phyloP scores from a whole-genome alignment of 2,329 filamentous ascomycete species.

The Hyphodiscus sp. region DNA sequence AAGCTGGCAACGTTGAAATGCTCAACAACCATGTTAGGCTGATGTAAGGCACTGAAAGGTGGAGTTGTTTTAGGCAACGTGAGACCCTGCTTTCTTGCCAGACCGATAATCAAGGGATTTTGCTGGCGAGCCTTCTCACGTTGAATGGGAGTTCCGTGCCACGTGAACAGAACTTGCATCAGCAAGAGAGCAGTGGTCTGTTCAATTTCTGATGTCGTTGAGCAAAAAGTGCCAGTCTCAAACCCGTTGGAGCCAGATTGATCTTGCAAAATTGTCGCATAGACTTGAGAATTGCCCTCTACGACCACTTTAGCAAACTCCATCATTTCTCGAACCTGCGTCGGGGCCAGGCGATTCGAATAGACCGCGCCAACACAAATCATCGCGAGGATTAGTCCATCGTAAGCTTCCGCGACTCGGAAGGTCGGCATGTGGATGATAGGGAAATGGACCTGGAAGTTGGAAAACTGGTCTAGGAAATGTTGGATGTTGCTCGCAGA shows the following conservation, averaged over 20 bases:
- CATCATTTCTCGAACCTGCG: conserved; percentile 62
- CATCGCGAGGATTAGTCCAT: conserved; percentile 62
- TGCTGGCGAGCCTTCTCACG: conserved; percentile 55
- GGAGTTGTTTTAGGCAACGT: conserved; percentile 45
- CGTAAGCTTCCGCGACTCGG: conserved; percentile 57
- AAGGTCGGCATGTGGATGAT: conserved; percentile 68
- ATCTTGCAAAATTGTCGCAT: conserved; percentile 37
- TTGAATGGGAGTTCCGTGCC: conserved; percentile 64
- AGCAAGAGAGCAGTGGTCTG: conserved; percentile 62
- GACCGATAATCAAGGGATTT: conserved; percentile 48
- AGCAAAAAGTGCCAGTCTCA: conserved; percentile 32
- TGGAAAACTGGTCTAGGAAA: conserved; percentile 64
- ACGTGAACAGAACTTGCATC: conserved; percentile 55
- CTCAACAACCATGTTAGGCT: conserved; percentile 42
- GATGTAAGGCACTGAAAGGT: conserved; percentile 54
- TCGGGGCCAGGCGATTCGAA: conserved; percentile 53
- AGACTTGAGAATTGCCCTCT: conserved; percentile 47
- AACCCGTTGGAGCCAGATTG: conserved; percentile 34
- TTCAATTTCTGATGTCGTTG: conserved; percentile 45
- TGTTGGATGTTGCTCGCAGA: conserved; percentile 63
- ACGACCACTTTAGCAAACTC: conserved; percentile 54
- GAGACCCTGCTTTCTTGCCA: conserved; percentile 52
- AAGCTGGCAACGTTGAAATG: conserved; percentile 46
- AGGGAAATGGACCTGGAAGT: conserved; percentile 69
- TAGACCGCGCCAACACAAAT: conserved; percentile 71